Conservation (phyloP, 1,284 basidiomycete genomes). For the Sparassis latifolia region DNA sequence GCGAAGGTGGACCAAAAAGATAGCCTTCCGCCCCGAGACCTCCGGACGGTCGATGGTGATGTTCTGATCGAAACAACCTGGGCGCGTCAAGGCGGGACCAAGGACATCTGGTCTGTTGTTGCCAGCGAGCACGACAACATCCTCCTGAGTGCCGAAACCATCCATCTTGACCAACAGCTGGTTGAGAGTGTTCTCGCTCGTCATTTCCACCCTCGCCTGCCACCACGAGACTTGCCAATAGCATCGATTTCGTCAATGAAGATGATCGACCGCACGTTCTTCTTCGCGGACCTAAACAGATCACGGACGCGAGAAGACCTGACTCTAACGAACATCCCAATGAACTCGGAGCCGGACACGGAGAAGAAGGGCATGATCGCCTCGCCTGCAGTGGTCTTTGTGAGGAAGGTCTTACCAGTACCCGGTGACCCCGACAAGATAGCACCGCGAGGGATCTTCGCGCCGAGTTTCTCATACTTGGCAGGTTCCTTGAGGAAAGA, state of each 20-base stretch:
- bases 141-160: constrained; percentile 96
- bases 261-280: constrained; percentile 97
- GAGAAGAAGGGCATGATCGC: constrained; percentile 98
- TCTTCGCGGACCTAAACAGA: constrained; percentile 97
- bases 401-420: constrained; percentile 93
- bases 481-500: constrained; percentile 97
- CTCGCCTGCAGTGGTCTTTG: constrained; percentile 94
- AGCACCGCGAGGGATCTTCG: constrained; percentile 97
- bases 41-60: constrained; percentile 99
- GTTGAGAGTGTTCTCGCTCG: constrained; percentile 97
- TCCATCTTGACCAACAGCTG: constrained; percentile 96
- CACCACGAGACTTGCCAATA: constrained; percentile 90
- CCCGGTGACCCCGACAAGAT: constrained; percentile 95
- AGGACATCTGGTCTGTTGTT: constrained; percentile 95
- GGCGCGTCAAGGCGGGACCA: constrained; percentile 90
- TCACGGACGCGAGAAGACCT: constrained; percentile 95
- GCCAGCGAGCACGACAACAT: constrained; percentile 99
- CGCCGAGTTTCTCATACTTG: constrained; percentile 93
- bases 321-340: constrained; percentile 99
- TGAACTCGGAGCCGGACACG: constrained; percentile 91
- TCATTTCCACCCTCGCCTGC: constrained; percentile 92
- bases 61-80: constrained; percentile 97
- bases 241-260: constrained; percentile 99
- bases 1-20: constrained; percentile 80
- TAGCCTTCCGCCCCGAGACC: constrained; percentile 94